Percentiles rank a stretch among this genome's conserved stretches.
phyloP scores from a whole-genome alignment of 1,139 yeast genomes.

The Lodderomyces metapsilosis region DNA sequence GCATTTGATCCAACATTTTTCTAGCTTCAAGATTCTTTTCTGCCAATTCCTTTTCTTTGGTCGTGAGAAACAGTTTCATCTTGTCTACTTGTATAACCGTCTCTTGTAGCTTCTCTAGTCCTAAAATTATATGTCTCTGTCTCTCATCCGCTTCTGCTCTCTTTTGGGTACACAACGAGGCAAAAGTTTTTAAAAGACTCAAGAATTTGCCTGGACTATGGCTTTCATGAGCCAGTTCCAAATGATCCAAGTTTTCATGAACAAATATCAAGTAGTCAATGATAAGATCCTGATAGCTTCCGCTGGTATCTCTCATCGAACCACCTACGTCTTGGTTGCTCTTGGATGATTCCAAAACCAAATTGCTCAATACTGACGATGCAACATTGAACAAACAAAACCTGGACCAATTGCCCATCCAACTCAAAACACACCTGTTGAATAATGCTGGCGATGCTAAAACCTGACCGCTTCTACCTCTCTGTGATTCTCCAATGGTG shows the following conservation, averaged over 20 bases:
- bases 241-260: slow-evolving; percentile 17
- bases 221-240: background rate
- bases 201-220: slow-evolving; percentile 47
- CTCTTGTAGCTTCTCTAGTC: slow-evolving; percentile 73
- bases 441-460: slow-evolving; percentile 87
- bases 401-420: slow-evolving; percentile 86
- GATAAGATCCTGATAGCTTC: background rate
- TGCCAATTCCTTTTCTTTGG: slow-evolving; percentile 50
- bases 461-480: slow-evolving; percentile 35
- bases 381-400: slow-evolving; percentile 53
- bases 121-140: slow-evolving; percentile 71
- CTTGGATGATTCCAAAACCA: slow-evolving; percentile 54
- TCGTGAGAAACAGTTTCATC: slow-evolving; percentile 53
- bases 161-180: slow-evolving; percentile 38
- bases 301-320: slow-evolving; percentile 3
- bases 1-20: slow-evolving; percentile 69
- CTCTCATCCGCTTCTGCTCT: slow-evolving; percentile 56
- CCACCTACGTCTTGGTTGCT: slow-evolving; percentile 20
- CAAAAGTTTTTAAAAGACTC: slow-evolving; percentile 51
- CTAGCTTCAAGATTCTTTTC: slow-evolving; percentile 69
- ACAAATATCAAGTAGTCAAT: slow-evolving; percentile 1
- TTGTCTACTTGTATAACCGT: slow-evolving; percentile 73
- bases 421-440: slow-evolving; percentile 84
- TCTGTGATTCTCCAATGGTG: slow-evolving; percentile 61
- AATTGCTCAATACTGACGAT: slow-evolving; percentile 32